A percentile compares a stretch with the other conserved stretches of the same genome.
Conservation (phyloP, 495 filamentous ascomycete genomes). For the Lasiosphaeriaceae sp. region DNA sequence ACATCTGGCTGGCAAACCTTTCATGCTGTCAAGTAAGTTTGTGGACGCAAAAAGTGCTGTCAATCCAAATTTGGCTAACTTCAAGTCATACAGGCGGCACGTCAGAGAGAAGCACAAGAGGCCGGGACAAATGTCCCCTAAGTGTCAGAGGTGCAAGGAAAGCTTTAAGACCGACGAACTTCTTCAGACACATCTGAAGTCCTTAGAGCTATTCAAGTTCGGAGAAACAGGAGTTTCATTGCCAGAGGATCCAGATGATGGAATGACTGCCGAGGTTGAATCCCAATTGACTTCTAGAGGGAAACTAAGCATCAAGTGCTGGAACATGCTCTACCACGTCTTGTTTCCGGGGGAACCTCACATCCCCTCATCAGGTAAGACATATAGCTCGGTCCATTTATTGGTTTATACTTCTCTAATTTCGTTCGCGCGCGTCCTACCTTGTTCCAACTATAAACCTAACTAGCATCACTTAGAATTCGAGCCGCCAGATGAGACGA, state of each 20-base stretch:
- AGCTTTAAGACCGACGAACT: neutral
- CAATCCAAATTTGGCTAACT: neutral
- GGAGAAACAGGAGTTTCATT: neutral
- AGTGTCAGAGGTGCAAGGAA: constrained; percentile 1
- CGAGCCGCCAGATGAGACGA: constrained; percentile 5
- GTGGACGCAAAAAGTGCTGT: no score
- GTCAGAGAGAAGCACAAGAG: constrained; percentile 3
- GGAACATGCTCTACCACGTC: neutral
- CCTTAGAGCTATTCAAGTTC: neutral
- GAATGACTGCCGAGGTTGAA: neutral
- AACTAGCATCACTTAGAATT: neutral
- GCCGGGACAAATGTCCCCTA: neutral
- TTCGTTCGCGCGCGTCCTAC: no score
- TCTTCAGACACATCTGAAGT: neutral
- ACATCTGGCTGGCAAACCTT: neutral
- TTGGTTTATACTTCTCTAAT: no score
- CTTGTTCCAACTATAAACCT: neutral
- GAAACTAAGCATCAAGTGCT: neutral
- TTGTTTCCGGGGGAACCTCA: neutral
- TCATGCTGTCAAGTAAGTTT: constrained; percentile 3
- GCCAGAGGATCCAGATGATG: constrained; percentile 2
- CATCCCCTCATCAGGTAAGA: neutral
- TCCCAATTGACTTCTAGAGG: neutral
- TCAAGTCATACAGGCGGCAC: neutral
- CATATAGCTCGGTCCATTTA: no score